A percentile compares a stretch with the other conserved stretches of the same genome.
Conservation (phyloP, 1,139 yeast species). For the Pichia sp. region DNA sequence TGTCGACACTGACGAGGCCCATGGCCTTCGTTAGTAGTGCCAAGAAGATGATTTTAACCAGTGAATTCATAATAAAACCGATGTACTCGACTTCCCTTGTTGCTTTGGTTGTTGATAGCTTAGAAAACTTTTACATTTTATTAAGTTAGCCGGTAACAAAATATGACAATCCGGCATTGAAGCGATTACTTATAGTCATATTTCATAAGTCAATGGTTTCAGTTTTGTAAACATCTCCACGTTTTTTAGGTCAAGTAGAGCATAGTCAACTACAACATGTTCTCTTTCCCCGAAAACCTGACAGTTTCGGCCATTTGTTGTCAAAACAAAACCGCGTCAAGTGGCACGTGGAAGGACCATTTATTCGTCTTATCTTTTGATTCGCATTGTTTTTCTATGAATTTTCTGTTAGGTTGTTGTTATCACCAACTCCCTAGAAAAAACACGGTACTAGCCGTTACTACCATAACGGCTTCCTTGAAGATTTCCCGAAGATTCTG, state of each 20-base stretch:
- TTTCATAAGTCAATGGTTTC: too few species aligned
- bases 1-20: conserved; percentile 19
- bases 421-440: too few species aligned
- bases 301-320: not conserved
- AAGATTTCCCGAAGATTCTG: too few species aligned
- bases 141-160: too few species aligned
- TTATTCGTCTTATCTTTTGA: not conserved
- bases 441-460: too few species aligned
- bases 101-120: not conserved
- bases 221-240: too few species aligned
- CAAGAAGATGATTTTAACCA: conserved; percentile 8
- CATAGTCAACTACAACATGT: too few species aligned
- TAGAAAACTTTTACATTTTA: too few species aligned
- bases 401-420: not conserved
- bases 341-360: not conserved
- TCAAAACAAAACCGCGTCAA: not conserved
- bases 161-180: too few species aligned
- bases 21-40: conserved; percentile 11
- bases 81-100: not conserved
- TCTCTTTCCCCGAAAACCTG: not conserved
- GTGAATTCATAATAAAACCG: not conserved
- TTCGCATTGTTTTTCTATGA: not conserved
- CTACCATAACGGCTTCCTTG: too few species aligned
- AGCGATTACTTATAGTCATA: too few species aligned
- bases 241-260: too few species aligned